Conservation (phyloP, 2,329 filamentous ascomycete genomes). For the Alternaria burnsii region DNA sequence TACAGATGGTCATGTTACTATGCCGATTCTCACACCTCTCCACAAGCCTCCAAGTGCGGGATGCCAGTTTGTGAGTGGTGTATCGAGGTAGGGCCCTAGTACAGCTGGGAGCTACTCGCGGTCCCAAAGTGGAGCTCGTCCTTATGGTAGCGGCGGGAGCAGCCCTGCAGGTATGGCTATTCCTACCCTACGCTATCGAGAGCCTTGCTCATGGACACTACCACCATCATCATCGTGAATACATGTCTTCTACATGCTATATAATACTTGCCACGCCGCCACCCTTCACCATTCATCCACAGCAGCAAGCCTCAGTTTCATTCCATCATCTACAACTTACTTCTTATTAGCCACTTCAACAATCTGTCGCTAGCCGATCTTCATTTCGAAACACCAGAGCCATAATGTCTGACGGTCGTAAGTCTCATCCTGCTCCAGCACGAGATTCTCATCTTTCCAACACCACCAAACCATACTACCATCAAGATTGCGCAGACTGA, state of each 20-base stretch:
- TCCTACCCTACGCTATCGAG: slow-evolving; percentile 25
- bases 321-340: slow-evolving; percentile 14
- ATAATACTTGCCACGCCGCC: slow-evolving; percentile 48
- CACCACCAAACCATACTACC: background rate
- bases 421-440: slow-evolving; percentile 40
- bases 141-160: slow-evolving; percentile 48
- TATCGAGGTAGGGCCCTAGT: slow-evolving; percentile 28
- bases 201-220: slow-evolving; percentile 39
- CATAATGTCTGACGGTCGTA: slow-evolving; percentile 67
- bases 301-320: slow-evolving; percentile 29
- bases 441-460: background rate
- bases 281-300: slow-evolving; percentile 26
- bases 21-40: slow-evolving; percentile 33
- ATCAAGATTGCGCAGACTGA: slow-evolving; percentile 17
- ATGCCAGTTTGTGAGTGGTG: slow-evolving; percentile 47
- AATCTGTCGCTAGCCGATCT: slow-evolving; percentile 27
- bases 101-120: slow-evolving; percentile 50
- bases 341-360: slow-evolving; percentile 9
- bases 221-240: slow-evolving; percentile 27
- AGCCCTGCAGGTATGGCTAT: slow-evolving; percentile 39
- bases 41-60: slow-evolving; percentile 35
- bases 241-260: slow-evolving; percentile 40
- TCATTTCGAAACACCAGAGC: slow-evolving; percentile 5
- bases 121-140: slow-evolving; percentile 49
- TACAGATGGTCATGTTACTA: slow-evolving; percentile 37